Evolutionary conservation across 176 grass and related monocot genomes (phyloP), one percentile per base, ranked within the genome.

Genomic region (Pontederia paniculata): DNA sequence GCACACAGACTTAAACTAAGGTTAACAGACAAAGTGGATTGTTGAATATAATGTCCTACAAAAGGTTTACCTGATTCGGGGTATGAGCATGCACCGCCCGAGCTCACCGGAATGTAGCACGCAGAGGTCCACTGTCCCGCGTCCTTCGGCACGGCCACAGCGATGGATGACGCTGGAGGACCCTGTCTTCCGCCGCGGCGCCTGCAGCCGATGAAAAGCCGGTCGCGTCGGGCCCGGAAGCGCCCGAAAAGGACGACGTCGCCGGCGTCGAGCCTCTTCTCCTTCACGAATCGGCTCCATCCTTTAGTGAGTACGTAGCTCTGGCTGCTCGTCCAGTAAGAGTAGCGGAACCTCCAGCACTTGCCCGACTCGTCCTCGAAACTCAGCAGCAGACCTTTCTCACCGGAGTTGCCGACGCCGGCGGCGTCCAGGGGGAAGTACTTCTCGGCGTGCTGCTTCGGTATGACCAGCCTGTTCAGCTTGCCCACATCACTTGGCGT

Each of bases 381-480:
- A 23, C 25, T 67, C 64, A 67, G 64, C 17, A 54, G 49, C 17
- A 67, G 48, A 50, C 64, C 64, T 42, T 67, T 67, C 28, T 67
- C 64, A 42, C 69, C 64, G 4, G 58, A 69, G 5, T 74, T 42
- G 11, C 28, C 28, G 0, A 2, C 28, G 28, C 28, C 28, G 7
- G 5, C 28, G 28, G 28, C 28, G 28, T 60, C 15, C 17, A 86
- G 55, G 2, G 79, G 83, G 65, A 93, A 93, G 76, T 87, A 80
- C 69, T 77, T 87, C 73, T 93, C 76, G 9, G 88, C 88, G 53
- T 93, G 83, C 70, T 93, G 78, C 76, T 82, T 93, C 21, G 88
- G 88, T 21, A 93, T 83, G 55, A 93, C 73, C 60, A 93, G 73
- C 68, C 88, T 65, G 79, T 83, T 93, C 48, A 86, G 83, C 83